Evolutionary conservation across 2,329 filamentous ascomycete genomes (phyloP).

Genomic region (Penicillium thymicola): DNA sequence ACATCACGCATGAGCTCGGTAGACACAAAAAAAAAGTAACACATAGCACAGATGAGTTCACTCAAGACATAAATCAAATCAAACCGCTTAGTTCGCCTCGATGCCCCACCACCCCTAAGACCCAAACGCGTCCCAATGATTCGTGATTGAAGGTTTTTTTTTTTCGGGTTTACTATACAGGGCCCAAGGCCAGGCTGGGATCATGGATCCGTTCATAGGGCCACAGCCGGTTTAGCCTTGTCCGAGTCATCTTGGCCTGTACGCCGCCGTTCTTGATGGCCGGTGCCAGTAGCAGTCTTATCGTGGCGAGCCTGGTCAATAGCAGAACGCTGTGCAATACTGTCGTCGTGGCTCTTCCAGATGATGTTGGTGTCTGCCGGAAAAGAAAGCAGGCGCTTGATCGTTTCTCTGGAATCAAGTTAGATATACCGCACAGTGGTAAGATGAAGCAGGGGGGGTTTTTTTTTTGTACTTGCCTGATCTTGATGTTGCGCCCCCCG

Average conservation of each 20-base stretch:
- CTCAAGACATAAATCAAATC: conserved; percentile 33
- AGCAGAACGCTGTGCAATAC: conserved; percentile 84
- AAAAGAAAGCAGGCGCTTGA: conserved; percentile 84
- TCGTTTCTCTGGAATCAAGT: conserved; percentile 67
- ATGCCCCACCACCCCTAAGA: conserved; percentile 34
- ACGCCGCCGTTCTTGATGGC: conserved; percentile 43
- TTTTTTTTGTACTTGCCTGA: conserved; percentile 62
- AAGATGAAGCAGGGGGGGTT: neutral
- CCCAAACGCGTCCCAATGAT: conserved; percentile 40
- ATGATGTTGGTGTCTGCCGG: conserved; percentile 85
- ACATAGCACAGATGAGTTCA: conserved; percentile 22
- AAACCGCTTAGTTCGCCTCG: conserved; percentile 39
- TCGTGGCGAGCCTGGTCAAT: conserved; percentile 91
- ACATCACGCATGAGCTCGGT: conserved; percentile 21
- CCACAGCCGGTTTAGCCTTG: conserved; percentile 37
- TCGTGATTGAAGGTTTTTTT: conserved; percentile 25
- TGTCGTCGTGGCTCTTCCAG: conserved; percentile 95
- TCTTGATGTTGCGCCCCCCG: conserved; percentile 90
- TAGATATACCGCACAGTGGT: conserved; percentile 14
- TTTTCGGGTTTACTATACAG: conserved; percentile 40
- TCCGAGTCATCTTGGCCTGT: conserved; percentile 46
- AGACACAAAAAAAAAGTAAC: conserved; percentile 17
- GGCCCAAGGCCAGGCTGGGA: conserved; percentile 29
- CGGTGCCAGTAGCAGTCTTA: conserved; percentile 53
- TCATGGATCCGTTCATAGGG: conserved; percentile 27